phyloP scores from a whole-genome alignment of 2,329 filamentous ascomycete genomes.

The Trichoderma afroharzianum region DNA sequence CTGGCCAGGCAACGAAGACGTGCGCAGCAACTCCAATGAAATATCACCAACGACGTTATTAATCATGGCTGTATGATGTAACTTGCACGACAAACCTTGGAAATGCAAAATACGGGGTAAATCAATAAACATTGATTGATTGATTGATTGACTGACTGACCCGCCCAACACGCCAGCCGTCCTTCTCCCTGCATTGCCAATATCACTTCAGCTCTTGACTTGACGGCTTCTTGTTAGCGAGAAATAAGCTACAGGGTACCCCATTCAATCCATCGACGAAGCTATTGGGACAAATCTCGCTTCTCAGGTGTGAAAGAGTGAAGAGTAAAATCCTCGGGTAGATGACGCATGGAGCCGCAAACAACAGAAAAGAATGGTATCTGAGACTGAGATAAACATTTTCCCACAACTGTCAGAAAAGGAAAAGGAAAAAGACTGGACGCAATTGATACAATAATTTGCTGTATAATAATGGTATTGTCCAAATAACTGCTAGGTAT shows the following conservation, averaged over 20 bases:
- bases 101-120: not conserved
- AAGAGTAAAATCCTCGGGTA: not conserved
- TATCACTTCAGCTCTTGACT: not conserved
- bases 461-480: not conserved
- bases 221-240: not conserved
- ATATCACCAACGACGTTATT: not conserved
- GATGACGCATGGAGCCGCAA: not conserved
- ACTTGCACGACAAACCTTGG: not conserved
- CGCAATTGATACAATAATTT: too few relatives aligned
- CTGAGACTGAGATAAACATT: too few relatives aligned
- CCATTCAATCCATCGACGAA: not conserved
- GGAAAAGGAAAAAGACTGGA: too few relatives aligned
- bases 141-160: too few relatives aligned
- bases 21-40: constrained; percentile 4
- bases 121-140: not conserved
- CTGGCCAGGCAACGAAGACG: constrained; percentile 6
- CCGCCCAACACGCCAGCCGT: not conserved
- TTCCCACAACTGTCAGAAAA: too few relatives aligned
- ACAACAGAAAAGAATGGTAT: not conserved
- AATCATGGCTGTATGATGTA: not conserved
- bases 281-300: not conserved
- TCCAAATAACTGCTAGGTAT: not conserved
- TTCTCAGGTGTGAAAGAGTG: not conserved
- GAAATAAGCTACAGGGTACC: not conserved
- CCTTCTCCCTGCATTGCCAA: not conserved